Evolutionary conservation across 495 filamentous ascomycete species (phyloP).

Genomic region (Aspergillus sparsus): DNA sequence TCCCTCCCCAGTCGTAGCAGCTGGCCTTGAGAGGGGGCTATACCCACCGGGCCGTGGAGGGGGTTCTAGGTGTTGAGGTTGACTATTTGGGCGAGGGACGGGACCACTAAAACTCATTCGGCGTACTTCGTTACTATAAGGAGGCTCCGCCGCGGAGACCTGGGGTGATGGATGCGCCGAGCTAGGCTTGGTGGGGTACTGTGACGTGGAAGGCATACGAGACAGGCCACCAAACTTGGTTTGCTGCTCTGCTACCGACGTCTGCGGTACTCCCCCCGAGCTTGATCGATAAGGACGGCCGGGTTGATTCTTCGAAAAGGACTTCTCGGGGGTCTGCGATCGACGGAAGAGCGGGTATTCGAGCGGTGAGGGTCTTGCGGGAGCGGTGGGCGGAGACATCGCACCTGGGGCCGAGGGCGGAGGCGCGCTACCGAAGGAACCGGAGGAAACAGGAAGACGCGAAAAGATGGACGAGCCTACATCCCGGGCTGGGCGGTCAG

Average conservation of each 20-base stretch:
- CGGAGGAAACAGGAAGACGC: constrained; percentile 53
- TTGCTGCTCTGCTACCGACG: constrained; percentile 32
- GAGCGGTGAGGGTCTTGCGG: constrained; percentile 45
- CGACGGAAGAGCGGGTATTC: constrained; percentile 66
- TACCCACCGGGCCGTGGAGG: constrained; percentile 37
- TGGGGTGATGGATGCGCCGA: constrained; percentile 46
- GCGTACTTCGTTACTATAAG: constrained; percentile 37
- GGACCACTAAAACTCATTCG: constrained; percentile 45
- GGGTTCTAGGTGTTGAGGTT: constrained; percentile 45
- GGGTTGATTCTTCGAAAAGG: constrained; percentile 35
- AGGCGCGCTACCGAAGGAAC: constrained; percentile 36
- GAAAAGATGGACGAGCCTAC: constrained; percentile 55
- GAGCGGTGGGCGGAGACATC: constrained; percentile 50
- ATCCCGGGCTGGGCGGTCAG: constrained; percentile 64
- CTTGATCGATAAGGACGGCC: constrained; percentile 46
- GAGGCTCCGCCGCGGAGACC: constrained; percentile 38
- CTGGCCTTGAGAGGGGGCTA: constrained; percentile 41
- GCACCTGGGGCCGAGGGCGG: constrained; percentile 38
- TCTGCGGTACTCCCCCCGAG: constrained; percentile 41
- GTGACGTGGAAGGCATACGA: constrained; percentile 33
- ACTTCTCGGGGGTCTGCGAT: constrained; percentile 74
- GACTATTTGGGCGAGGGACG: constrained; percentile 45
- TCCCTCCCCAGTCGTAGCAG: constrained; percentile 31
- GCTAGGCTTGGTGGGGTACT: constrained; percentile 43
- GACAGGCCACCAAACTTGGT: constrained; percentile 40